These are phyloP conservation scores for Tripterygium wilfordii DNA, from an alignment of 177 flowering plant genomes.

Conservation along the genomic window DNA sequence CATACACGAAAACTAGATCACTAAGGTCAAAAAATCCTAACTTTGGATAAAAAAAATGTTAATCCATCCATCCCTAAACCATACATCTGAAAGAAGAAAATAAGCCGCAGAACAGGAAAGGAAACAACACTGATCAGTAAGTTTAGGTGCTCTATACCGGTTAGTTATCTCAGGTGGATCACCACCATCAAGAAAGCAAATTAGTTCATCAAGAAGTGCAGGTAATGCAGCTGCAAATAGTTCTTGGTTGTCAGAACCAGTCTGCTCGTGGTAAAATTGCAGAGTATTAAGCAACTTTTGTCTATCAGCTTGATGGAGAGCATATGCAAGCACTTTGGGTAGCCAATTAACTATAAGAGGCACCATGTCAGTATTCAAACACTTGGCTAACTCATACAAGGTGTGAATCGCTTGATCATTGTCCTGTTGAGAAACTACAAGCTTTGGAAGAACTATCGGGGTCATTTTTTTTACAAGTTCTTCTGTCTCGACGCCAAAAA, in stretches of 20 bases:
- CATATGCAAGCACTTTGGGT: slow-evolving; percentile 95
- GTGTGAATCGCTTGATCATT: slow-evolving; percentile 49
- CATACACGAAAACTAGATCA: too few relatives aligned
- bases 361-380: slow-evolving; percentile 64
- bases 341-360: slow-evolving; percentile 73
- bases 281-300: slow-evolving; percentile 51
- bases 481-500: slow-evolving; percentile 61
- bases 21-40: too few relatives aligned
- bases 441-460: slow-evolving; percentile 95
- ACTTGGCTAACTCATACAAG: slow-evolving; percentile 68
- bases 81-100: neutral
- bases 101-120: too few relatives aligned
- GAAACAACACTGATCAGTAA: too few relatives aligned
- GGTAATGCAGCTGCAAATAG: slow-evolving; percentile 97
- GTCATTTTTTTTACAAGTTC: slow-evolving; percentile 75
- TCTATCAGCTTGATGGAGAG: slow-evolving; percentile 68
- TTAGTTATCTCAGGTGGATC: slow-evolving; percentile 47
- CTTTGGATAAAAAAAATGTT: neutral
- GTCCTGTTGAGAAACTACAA: slow-evolving; percentile 62
- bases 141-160: too few relatives aligned
- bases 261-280: slow-evolving; percentile 81
- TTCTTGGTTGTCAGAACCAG: slow-evolving; percentile 81
- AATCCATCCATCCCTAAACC: neutral
- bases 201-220: slow-evolving; percentile 91
- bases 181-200: slow-evolving; percentile 70